Evolutionary conservation across 129 eudicot species (phyloP).

Genomic region (Flaveria ramosissima): DNA sequence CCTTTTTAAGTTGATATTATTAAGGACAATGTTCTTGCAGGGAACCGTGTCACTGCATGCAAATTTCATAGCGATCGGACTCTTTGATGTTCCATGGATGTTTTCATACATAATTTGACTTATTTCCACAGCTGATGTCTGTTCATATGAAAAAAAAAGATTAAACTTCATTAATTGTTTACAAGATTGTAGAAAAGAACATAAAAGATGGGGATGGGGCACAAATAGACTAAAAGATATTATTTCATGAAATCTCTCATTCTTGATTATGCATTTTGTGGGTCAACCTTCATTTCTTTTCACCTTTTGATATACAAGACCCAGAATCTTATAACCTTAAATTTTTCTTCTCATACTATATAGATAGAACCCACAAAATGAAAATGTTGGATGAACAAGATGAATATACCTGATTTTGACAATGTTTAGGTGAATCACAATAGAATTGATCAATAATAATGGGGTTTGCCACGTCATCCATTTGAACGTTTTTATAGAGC

Average conservation of each 20-base stretch:
- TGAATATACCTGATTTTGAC: conserved; percentile 70
- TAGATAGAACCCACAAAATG: conserved; percentile 12
- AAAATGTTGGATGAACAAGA: background rate
- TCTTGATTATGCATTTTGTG: too few species aligned
- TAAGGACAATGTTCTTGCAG: conserved; percentile 67
- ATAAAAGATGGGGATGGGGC: too few species aligned
- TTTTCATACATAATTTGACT: conserved; percentile 77
- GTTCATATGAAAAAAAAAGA: background rate
- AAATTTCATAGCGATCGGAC: conserved; percentile 69
- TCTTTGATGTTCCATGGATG: conserved; percentile 76
- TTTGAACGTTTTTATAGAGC: conserved; percentile 66
- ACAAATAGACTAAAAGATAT: too few species aligned
- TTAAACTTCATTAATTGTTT: background rate
- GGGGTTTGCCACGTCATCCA: conserved; percentile 85
- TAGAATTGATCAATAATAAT: conserved; percentile 92
- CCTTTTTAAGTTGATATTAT: conserved; percentile 57
- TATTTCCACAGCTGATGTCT: conserved; percentile 89
- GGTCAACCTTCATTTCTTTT: background rate
- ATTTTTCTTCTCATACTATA: background rate
- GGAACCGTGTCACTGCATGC: conserved; percentile 90
- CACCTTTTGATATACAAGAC: background rate
- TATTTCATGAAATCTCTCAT: too few species aligned
- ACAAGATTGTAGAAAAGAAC: too few species aligned
- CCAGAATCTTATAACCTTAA: background rate
- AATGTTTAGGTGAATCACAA: conserved; percentile 88